Evolutionary conservation across 306 rosid species (phyloP), one percentile per base, ranked within the genome.

Genomic region (Trifolium subterraneum): DNA sequence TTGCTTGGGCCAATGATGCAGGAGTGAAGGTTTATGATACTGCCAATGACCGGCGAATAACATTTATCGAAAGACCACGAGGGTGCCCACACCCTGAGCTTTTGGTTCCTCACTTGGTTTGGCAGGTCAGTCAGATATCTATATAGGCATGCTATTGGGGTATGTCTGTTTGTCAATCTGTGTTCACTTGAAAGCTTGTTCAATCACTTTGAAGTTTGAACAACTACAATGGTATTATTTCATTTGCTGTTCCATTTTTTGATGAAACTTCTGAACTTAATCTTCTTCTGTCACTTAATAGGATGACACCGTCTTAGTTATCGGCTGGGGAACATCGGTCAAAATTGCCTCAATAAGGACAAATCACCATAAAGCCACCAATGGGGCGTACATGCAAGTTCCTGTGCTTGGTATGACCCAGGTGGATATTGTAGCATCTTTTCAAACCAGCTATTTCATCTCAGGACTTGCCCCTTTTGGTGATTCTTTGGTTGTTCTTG

Each of bases 1-100:
- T 94, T 90, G 99, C 99, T 60, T 94, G 97, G 99, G 99, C 96
- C 47, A 92, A 94, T 85, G 96, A 94, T 85, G 90, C 86, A 38
- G 98, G 99, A 4, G 98, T 92, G 68, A 94, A 94, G 85, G 99
- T 94, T 73, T 94, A 92, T 76, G 96, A 94, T 83, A 82, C 96
- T 51, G 90, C 92, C 55, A 88, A 90, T 84, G 93, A 94, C 77
- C 95, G 87, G 80, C 96, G 96, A 29, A 82, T 94, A 73, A 94
- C 97, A 82, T 94, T 90, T 76, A 94, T 94, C 25, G 97, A 94
- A 88, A 90, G 90, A 81, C 97, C 99, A 10, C 86, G 92, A 47
- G 97, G 95, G 80, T 87, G 95, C 78, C 97, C 96, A 67, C 92
- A 84, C 29, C 96, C 98, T 8, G 98, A 94, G 86, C 89, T 94